These are phyloP conservation scores for Daldinia grandis DNA, from an alignment of 495 filamentous ascomycete genomes.

Conservation along the genomic window DNA sequence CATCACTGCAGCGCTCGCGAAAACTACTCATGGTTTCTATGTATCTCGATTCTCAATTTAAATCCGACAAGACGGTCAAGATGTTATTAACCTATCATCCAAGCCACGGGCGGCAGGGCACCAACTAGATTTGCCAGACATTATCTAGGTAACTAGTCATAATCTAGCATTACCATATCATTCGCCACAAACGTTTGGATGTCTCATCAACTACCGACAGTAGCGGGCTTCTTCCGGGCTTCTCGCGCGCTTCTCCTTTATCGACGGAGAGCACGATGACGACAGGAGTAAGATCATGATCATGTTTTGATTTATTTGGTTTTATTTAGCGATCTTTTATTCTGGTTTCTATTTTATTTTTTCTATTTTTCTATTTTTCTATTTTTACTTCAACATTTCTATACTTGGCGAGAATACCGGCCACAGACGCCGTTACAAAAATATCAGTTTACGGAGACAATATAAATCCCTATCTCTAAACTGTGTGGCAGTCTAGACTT, in stretches of 20 bases:
- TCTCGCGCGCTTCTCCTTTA: neutral
- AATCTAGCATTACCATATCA: conserved; percentile 18
- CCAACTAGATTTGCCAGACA: conserved; percentile 35
- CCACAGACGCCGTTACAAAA: conserved; percentile 17
- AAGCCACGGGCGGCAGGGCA: conserved; percentile 30
- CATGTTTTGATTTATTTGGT: no score
- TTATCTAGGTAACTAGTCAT: conserved; percentile 18
- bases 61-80: conserved; percentile 25
- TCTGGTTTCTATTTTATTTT: conserved; percentile 1
- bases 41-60: conserved; percentile 20
- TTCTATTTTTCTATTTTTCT: neutral
- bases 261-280: conserved; percentile 14
- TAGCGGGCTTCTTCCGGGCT: conserved; percentile 2
- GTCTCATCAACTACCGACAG: conserved; percentile 32
- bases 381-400: conserved; percentile 17
- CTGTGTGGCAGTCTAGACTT: conserved; percentile 1
- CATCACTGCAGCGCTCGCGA: conserved; percentile 29
- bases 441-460: conserved; percentile 10
- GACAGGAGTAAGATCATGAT: conserved; percentile 13
- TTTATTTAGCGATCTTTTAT: no score
- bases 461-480: conserved; percentile 18
- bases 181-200: conserved; percentile 22
- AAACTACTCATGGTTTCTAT: conserved; percentile 22
- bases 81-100: conserved; percentile 41
- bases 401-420: conserved; percentile 36